Percentiles rank a stretch among this genome's conserved stretches.
These are phyloP conservation scores for Astragalus membranaceus DNA, from an alignment of 306 rosid species.

Conservation along the genomic window DNA sequence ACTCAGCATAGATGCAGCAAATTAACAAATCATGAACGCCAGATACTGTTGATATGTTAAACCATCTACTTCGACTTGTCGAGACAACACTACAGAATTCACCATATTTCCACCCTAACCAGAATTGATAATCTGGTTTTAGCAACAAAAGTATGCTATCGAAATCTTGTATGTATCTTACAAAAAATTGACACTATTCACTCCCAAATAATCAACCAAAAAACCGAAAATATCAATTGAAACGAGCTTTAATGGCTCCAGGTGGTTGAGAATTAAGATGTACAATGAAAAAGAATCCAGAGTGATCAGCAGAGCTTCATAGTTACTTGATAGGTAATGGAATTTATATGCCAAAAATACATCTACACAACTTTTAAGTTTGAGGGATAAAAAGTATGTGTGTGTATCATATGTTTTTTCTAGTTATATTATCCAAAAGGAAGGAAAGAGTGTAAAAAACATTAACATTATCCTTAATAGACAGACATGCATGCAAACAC, in stretches of 20 bases:
- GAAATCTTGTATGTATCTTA: not conserved
- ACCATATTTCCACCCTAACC: not conserved
- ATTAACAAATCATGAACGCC: not conserved
- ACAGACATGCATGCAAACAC: not conserved
- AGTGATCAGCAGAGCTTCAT: not conserved
- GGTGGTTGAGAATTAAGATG: not conserved
- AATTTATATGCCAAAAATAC: not conserved
- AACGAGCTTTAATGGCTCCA: not conserved
- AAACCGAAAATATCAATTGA: not conserved
- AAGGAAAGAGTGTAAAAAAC: not conserved
- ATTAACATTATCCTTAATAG: not conserved
- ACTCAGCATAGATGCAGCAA: conserved; percentile 2
- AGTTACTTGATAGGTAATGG: not conserved
- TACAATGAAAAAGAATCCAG: not conserved
- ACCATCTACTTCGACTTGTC: not conserved
- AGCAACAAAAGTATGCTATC: not conserved
- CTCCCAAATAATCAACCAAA: not conserved
- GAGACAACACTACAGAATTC: not conserved
- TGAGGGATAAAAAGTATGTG: not conserved
- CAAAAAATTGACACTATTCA: not conserved
- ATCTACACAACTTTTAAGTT: too few species aligned
- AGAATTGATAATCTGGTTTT: not conserved
- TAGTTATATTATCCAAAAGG: not conserved
- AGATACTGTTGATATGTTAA: not conserved
- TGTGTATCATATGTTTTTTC: not conserved